phyloP scores from a whole-genome alignment of 768 basidiomycete species.

The Mycena pura region DNA sequence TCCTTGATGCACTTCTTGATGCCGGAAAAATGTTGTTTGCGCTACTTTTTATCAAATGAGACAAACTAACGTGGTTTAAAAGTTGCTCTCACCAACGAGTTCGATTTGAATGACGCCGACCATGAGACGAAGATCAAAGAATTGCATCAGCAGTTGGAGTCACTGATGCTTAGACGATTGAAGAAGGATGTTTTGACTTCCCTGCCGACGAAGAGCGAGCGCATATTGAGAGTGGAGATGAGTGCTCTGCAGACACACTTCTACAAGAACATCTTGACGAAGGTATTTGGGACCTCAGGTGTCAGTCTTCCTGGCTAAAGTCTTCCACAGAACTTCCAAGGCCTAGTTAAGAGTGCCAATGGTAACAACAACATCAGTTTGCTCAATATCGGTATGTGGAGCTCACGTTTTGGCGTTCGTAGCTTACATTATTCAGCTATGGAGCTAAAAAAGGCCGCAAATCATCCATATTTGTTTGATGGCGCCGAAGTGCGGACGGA shows the following conservation, averaged over 20 bases:
- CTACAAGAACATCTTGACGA: conserved; percentile 98
- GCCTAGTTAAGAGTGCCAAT: conserved; percentile 87
- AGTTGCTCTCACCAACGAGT: conserved; percentile 95
- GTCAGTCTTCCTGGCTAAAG: neutral
- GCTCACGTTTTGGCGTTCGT: conserved; percentile 1
- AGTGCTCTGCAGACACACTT: conserved; percentile 94
- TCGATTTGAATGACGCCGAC: conserved; percentile 91
- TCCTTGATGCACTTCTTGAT: conserved; percentile 99
- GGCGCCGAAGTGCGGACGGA: conserved; percentile 79
- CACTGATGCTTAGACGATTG: conserved; percentile 91
- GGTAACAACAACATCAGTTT: conserved; percentile 92
- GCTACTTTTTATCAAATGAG: neutral
- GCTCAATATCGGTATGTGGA: conserved; percentile 83
- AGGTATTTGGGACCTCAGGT: conserved; percentile 47
- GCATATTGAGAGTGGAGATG: conserved; percentile 98
- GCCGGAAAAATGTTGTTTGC: conserved; percentile 91
- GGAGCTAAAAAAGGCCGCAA: conserved; percentile 98
- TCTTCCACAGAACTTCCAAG: conserved; percentile 82
- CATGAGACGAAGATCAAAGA: conserved; percentile 96
- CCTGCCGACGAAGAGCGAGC: conserved; percentile 96
- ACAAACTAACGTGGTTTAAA: conserved; percentile 10
- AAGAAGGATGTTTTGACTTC: conserved; percentile 97
- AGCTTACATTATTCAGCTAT: conserved; percentile 63
- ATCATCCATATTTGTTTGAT: conserved; percentile 97
- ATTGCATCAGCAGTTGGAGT: conserved; percentile 90